Conservation (phyloP, 176 grass and related monocot species). For the Leersia perrieri region DNA sequence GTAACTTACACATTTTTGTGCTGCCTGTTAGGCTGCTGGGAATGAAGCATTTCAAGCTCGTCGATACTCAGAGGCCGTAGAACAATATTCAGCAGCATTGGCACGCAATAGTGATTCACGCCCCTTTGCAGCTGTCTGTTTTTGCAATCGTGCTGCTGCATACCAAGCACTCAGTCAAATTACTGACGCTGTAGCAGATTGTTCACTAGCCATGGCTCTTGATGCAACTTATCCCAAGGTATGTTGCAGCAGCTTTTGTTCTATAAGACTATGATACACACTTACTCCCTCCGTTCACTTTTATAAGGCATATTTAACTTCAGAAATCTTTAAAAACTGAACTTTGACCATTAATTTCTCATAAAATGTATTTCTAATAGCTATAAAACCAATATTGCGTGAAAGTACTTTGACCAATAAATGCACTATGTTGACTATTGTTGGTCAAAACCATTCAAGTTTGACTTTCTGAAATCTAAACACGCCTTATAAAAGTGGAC, state of each 20-base stretch:
- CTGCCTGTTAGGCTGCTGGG: constrained; percentile 66
- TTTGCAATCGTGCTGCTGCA: constrained; percentile 93
- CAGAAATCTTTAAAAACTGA: too few species aligned
- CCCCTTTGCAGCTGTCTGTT: constrained; percentile 78
- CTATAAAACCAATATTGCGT: too few species aligned
- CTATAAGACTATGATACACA: neutral
- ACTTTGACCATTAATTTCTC: too few species aligned
- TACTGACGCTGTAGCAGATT: constrained; percentile 97
- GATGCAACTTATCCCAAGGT: constrained; percentile 92
- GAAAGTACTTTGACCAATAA: too few species aligned
- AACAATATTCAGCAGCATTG: constrained; percentile 83
- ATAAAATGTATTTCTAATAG: too few species aligned
- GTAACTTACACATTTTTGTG: too few species aligned
- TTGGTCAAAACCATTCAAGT: too few species aligned
- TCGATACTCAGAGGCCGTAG: constrained; percentile 73
- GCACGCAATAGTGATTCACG: constrained; percentile 70
- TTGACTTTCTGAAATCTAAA: too few species aligned
- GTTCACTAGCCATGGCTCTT: constrained; percentile 92
- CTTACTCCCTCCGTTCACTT: too few species aligned
- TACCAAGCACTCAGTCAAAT: constrained; percentile 92
- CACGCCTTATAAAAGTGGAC: too few species aligned
- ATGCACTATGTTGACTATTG: too few species aligned
- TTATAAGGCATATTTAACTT: too few species aligned
- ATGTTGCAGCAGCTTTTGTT: constrained; percentile 17
- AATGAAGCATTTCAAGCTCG: constrained; percentile 87